Evolutionary conservation across 257 asterid genomes (phyloP), one percentile per base, ranked within the genome.

Genomic region (Nicotiana obtusifolia): DNA sequence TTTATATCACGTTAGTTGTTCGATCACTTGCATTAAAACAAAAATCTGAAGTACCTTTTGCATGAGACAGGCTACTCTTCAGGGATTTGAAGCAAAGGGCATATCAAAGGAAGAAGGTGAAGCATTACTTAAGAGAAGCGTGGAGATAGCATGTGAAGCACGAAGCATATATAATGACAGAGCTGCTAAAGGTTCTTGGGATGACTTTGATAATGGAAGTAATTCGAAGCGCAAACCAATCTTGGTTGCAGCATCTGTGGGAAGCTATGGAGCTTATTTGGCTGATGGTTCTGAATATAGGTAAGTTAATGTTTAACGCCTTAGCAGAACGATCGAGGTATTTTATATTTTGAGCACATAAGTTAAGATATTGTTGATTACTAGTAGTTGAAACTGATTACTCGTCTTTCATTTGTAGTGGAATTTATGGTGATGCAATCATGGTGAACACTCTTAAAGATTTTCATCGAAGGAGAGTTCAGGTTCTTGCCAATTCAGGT

Each of bases 241-340:
- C 78, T 81, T 92, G 78, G 97, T 94, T 26, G 97, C 94, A 82
- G 98, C 97, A 11, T 94, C 98, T 3, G 94, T 93, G 4, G 98
- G 97, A 65, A 94, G 97, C 89, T 93, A 91, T 41, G 97, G 97
- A 35, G 97, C 98, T 60, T 94, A 90, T 84, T 89, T 93, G 22
- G 93, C 97, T 0, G 97, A 94, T 83, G 98, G 98, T 76, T 93
- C 97, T 11, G 97, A 94, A 84, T 94, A 94, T 80, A 94, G 91
- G 98, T 91, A 6, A 0, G 83, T 19, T 47, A 13, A 56, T 7
- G 35, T 80, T 10, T 7, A 4, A 17, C 20, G 19, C 30, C 37
- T 20, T 44, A 14, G 6, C 3, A 17, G 1, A 57, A 44, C 7
- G 0, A 10, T 41, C 3, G 19, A 64, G 35, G 47, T 26, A 19